A percentile compares a stretch with the other conserved stretches of the same genome.
Conservation (phyloP, 495 filamentous ascomycete species). For the Talaromyces adpressus region DNA sequence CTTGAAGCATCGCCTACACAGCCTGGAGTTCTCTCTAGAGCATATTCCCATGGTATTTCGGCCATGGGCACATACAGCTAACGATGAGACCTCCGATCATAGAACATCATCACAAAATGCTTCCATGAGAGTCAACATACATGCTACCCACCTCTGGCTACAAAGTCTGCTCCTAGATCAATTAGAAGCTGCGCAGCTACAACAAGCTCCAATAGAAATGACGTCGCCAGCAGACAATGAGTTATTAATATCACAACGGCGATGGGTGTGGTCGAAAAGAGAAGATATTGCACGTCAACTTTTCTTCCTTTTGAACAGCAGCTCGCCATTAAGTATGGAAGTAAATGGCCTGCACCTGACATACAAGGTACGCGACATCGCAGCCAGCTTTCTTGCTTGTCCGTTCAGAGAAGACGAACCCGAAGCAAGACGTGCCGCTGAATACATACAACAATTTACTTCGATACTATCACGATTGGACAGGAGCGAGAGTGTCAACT, state of each 20-base stretch:
- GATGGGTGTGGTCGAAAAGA: background rate
- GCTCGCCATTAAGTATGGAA: slow-evolving; percentile 12
- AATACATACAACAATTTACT: slow-evolving; percentile 15
- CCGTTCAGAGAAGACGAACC: slow-evolving; percentile 16
- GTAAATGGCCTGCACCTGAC: slow-evolving; percentile 17
- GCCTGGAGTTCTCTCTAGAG: slow-evolving; percentile 9
- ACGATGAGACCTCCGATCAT: background rate
- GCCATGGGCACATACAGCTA: slow-evolving; percentile 6
- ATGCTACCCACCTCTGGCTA: slow-evolving; percentile 21
- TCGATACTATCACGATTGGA: slow-evolving; percentile 17
- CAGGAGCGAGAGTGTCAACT: slow-evolving; percentile 16
- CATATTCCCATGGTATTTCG: slow-evolving; percentile 7
- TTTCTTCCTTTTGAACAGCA: slow-evolving; percentile 13
- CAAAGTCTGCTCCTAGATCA: slow-evolving; percentile 19
- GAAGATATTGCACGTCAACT: slow-evolving; percentile 13
- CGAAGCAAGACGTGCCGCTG: slow-evolving; percentile 12
- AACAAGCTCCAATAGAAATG: slow-evolving; percentile 2
- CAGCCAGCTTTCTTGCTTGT: slow-evolving; percentile 16
- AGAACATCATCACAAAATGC: slow-evolving; percentile 7
- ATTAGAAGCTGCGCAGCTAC: slow-evolving; percentile 12
- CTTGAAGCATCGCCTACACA: slow-evolving; percentile 9
- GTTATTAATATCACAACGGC: background rate
- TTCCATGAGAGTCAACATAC: slow-evolving; percentile 17
- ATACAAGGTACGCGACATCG: slow-evolving; percentile 19
- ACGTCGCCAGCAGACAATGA: background rate